Percentiles rank a stretch among this genome's conserved stretches.
These are phyloP conservation scores for Annulohypoxylon bovei DNA, from an alignment of 495 filamentous ascomycete genomes.

Conservation along the genomic window DNA sequence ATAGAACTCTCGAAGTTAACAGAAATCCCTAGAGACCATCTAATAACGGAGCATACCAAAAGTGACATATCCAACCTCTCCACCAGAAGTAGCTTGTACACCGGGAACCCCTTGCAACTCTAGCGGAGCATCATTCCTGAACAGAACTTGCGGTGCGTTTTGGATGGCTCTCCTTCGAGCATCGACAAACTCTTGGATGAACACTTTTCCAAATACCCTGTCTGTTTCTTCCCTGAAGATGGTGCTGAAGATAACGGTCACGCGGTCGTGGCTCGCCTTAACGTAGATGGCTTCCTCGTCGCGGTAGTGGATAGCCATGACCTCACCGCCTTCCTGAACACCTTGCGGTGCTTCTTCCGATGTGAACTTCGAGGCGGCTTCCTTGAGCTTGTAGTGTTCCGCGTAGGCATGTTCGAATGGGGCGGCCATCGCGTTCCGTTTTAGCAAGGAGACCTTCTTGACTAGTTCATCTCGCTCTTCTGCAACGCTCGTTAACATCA, in stretches of 20 bases:
- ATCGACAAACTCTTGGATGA: constrained; percentile 94
- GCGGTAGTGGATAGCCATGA: constrained; percentile 96
- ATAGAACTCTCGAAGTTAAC: constrained; percentile 73
- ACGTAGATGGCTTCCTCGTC: constrained; percentile 99
- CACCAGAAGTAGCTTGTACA: constrained; percentile 73
- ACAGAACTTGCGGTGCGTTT: constrained; percentile 98
- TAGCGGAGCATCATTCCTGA: constrained; percentile 91
- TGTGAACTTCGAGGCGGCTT: constrained; percentile 89
- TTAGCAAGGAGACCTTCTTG: constrained; percentile 84
- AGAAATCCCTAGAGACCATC: background rate
- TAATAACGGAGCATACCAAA: constrained; percentile 73
- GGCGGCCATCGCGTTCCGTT: constrained; percentile 97
- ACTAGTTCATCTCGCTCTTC: constrained; percentile 86
- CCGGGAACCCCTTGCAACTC: constrained; percentile 89
- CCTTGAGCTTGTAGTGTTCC: constrained; percentile 84
- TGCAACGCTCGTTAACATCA: constrained; percentile 46
- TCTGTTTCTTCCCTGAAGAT: constrained; percentile 98
- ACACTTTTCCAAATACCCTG: constrained; percentile 95
- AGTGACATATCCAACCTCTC: constrained; percentile 94
- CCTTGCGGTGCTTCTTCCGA: constrained; percentile 92
- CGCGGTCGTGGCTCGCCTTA: constrained; percentile 94
- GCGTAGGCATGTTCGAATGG: constrained; percentile 97
- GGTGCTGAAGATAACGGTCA: constrained; percentile 99
- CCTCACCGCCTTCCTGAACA: constrained; percentile 84
- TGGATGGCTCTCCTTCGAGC: constrained; percentile 93